These are phyloP conservation scores for Colletotrichum truncatum DNA, from an alignment of 2,329 filamentous ascomycete genomes.

Conservation along the genomic window DNA sequence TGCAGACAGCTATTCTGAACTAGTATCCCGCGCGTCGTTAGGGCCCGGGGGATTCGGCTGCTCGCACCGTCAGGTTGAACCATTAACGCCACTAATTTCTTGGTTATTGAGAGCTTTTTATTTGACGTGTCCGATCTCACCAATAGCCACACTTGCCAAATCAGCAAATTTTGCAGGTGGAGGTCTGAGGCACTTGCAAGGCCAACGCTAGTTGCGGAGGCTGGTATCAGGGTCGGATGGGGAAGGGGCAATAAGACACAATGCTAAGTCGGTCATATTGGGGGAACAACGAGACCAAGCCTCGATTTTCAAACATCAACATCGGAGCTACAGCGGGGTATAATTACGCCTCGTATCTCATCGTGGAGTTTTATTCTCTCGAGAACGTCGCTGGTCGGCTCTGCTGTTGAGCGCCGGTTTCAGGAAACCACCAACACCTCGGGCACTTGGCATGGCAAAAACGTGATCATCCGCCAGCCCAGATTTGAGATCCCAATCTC, in stretches of 20 bases:
- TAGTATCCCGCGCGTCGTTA: neutral
- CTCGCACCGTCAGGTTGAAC: neutral
- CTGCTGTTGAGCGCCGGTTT: too few relatives aligned
- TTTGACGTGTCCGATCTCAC: neutral
- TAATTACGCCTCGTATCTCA: too few relatives aligned
- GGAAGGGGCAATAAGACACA: neutral
- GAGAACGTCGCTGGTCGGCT: too few relatives aligned
- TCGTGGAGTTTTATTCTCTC: too few relatives aligned
- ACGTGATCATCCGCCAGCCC: too few relatives aligned
- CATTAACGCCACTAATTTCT: constrained; percentile 17
- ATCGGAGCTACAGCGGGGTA: too few relatives aligned
- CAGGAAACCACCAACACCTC: too few relatives aligned
- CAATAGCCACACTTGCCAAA: neutral
- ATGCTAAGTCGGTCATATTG: neutral
- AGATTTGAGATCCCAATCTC: too few relatives aligned
- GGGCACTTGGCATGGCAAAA: too few relatives aligned
- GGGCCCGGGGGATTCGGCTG: neutral
- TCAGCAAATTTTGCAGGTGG: neutral
- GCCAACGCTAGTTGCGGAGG: neutral
- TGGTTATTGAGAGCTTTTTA: neutral
- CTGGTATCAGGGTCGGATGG: neutral
- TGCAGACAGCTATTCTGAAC: neutral
- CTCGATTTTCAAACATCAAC: too few relatives aligned
- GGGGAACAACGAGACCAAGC: neutral
- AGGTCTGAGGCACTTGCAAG: neutral